Evolutionary conservation across 2,329 filamentous ascomycete genomes (phyloP).

Genomic region (Botryotinia globosa): DNA sequence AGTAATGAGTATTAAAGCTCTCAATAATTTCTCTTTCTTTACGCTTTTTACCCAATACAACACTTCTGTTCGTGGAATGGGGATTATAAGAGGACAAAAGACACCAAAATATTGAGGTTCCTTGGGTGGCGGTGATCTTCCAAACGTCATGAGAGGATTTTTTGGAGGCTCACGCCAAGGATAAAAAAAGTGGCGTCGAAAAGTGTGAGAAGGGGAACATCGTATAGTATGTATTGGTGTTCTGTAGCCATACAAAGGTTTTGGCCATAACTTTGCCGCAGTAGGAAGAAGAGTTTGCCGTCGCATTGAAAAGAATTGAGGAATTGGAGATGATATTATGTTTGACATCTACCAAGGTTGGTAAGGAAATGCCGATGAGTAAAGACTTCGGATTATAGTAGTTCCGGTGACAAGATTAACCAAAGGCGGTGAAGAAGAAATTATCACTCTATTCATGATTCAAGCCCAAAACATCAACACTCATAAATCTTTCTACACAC

Average conservation of each 20-base stretch:
- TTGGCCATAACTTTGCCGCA: neutral
- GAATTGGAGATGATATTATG: neutral
- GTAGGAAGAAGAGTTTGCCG: neutral
- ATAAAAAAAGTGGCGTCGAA: neutral
- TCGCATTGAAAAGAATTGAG: neutral
- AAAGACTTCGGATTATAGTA: neutral
- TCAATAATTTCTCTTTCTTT: neutral
- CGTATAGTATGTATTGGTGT: neutral
- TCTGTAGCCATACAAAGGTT: neutral
- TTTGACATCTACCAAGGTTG: neutral
- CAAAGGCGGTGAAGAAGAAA: neutral
- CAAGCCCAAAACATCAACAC: neutral
- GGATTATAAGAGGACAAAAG: neutral
- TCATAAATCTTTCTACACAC: neutral
- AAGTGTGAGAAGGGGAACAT: neutral
- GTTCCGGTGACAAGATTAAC: neutral
- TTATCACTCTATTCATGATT: neutral
- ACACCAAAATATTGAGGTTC: neutral
- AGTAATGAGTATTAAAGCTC: neutral
- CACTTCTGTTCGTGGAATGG: slow-evolving; percentile 2
- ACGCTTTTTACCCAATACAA: neutral
- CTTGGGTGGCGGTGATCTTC: neutral
- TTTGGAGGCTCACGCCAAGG: neutral
- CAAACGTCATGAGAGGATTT: neutral
- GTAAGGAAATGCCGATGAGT: neutral